Evolutionary conservation across 108 stramenopile species (phyloP), one percentile per base, ranked within the genome.

Genomic region (Skeletonema marinoi): DNA sequence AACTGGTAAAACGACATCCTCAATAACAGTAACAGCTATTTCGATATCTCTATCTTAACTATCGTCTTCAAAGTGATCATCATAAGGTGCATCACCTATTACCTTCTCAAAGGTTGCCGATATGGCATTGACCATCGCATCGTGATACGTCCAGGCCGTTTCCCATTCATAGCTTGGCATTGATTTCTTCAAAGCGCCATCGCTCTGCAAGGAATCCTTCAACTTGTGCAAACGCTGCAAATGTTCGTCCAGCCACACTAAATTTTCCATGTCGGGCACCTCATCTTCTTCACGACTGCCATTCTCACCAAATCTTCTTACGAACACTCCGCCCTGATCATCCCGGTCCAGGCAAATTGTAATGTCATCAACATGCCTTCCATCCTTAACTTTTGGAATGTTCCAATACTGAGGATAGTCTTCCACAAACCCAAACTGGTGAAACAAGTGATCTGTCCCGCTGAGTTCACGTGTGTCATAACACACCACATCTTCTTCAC

Each of bases 91-190:
- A 54, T 54, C 19, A 61, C 39, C 76, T 51, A 69, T 54, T 48
- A 48, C 46, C n/a, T n/a, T 48, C n/a, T 14, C n/a, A 25, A n/a
- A 48, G 13, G n/a, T 48, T 48, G 46, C 46, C 46, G 70, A 66
- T 25, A 82, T 82, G 2, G 81, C 64, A 58, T 63, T 71, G 70
- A 77, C 59, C 12, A 82, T 56, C 3, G 70, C 70, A 41, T 66
- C 50, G 32, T 78, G 76, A 65, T 73, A 82, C 25, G 36, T 62
- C 81, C 81, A 82, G 7, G 76, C 63, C 64, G 59, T 63, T 17
- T 77, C 76, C 81, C 81, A 82, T 17, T 82, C 81, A 67, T 82
- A 73, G 16, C 44, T 41, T 31, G 81, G 81, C 70, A 82, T 82
- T 48, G 46, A 48, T n/a, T 48, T 66, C 48, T 48, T 77, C 48